These are phyloP conservation scores for Sporothrix variecibatus DNA, from an alignment of 2,329 filamentous ascomycete genomes.

Conservation along the genomic window DNA sequence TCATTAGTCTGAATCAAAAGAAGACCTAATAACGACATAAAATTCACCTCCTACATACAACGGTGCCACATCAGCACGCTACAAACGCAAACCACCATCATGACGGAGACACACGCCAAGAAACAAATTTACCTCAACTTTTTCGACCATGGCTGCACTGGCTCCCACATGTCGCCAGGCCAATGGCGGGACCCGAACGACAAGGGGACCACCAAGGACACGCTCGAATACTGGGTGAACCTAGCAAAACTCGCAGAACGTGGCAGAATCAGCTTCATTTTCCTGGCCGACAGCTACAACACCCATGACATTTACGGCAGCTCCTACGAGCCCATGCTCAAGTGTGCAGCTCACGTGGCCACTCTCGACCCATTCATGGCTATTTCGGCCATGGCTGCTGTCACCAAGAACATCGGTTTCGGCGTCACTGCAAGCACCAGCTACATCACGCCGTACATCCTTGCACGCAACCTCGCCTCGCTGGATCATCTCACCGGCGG, in stretches of 20 bases:
- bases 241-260: slow-evolving; percentile 11
- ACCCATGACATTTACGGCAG: slow-evolving; percentile 12
- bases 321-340: background rate
- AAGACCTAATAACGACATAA: no score
- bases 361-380: background rate
- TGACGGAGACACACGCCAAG: no score
- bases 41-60: no score
- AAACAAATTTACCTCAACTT: no score
- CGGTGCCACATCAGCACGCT: no score
- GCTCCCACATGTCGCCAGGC: no score
- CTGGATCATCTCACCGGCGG: slow-evolving; percentile 25
- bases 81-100: no score
- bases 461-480: slow-evolving; percentile 19
- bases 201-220: slow-evolving; percentile 16
- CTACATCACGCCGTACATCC: slow-evolving; percentile 15
- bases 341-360: slow-evolving; percentile 1
- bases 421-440: slow-evolving; percentile 20
- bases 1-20: no score
- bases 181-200: no score
- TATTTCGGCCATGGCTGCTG: slow-evolving; percentile 25
- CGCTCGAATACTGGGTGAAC: slow-evolving; percentile 14
- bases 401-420: slow-evolving; percentile 25
- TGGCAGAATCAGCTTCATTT: slow-evolving; percentile 13
- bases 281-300: slow-evolving; percentile 12
- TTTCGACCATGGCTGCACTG: no score